Conservation (phyloP, 331 rosid species). For the Acacia pycnantha region DNA sequence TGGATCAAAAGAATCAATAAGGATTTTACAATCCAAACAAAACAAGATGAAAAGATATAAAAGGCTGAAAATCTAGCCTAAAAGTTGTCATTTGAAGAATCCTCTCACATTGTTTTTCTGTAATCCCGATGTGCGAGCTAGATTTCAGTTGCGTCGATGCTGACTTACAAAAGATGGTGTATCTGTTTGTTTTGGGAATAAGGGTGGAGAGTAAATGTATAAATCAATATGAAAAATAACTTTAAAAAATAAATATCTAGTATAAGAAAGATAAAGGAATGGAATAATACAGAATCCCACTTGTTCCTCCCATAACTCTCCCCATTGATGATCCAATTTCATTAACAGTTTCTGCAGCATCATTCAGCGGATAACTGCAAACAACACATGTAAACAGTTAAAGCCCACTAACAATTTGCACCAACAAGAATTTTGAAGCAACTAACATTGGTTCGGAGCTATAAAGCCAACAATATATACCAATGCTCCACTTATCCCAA, state of each 20-base stretch:
- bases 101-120: constrained; percentile 66
- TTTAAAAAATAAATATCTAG: constrained; percentile 21
- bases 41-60: not conserved
- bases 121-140: constrained; percentile 44
- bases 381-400: constrained; percentile 28
- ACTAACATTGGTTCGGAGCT: not conserved
- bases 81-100: constrained; percentile 22
- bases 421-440: constrained; percentile 12
- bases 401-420: constrained; percentile 32
- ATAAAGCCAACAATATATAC: not conserved
- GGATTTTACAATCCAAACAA: constrained; percentile 23
- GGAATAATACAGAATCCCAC: constrained; percentile 79
- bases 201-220: not conserved
- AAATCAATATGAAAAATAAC: not conserved
- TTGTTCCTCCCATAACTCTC: constrained; percentile 95
- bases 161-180: constrained; percentile 77
- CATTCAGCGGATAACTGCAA: constrained; percentile 89
- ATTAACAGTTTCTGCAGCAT: constrained; percentile 77
- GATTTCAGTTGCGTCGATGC: constrained; percentile 70
- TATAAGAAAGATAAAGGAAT: constrained; percentile 27
- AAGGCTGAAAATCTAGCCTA: not conserved
- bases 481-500: not conserved
- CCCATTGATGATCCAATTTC: constrained; percentile 80
- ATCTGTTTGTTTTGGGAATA: constrained; percentile 38
- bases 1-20: constrained; percentile 44